A percentile compares a stretch with the other conserved stretches of the same genome.
These are phyloP conservation scores for Phtheirospermum japonicum DNA, from an alignment of 257 asterid genomes.

Conservation along the genomic window DNA sequence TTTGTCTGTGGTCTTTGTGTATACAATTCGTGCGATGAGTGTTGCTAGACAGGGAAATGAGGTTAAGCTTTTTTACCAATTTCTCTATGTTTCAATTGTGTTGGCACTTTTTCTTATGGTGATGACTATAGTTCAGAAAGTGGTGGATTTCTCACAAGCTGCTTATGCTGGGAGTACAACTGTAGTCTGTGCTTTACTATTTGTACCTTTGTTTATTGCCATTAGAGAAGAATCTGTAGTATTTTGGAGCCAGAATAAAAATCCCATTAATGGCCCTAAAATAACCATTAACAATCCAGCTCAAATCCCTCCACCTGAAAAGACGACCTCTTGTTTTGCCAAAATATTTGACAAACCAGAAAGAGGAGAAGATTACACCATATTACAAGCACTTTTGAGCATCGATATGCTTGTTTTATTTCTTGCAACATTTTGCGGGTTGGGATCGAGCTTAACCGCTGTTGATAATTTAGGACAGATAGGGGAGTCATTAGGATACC, in stretches of 20 bases:
- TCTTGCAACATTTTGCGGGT: conserved; percentile 66
- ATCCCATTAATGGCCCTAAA: conserved; percentile 23
- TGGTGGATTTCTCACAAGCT: conserved; percentile 41
- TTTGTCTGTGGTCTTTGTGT: conserved; percentile 71
- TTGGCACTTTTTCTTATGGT: conserved; percentile 71
- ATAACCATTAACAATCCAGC: conserved; percentile 24
- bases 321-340: conserved; percentile 26
- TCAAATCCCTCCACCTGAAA: background rate
- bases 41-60: conserved; percentile 44
- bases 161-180: conserved; percentile 72
- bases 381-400: conserved; percentile 67
- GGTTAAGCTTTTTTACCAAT: conserved; percentile 49
- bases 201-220: conserved; percentile 57
- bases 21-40: conserved; percentile 67
- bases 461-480: conserved; percentile 80
- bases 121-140: conserved; percentile 55
- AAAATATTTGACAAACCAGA: conserved; percentile 53
- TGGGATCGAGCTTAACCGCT: conserved; percentile 72
- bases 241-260: conserved; percentile 31
- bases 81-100: conserved; percentile 48
- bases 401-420: conserved; percentile 56
- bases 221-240: conserved; percentile 44
- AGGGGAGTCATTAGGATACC: conserved; percentile 73
- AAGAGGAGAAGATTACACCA: conserved; percentile 73
- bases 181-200: conserved; percentile 50